These are phyloP conservation scores for Xylaria hypoxylon DNA, from an alignment of 2,329 filamentous ascomycete species.

Conservation along the genomic window DNA sequence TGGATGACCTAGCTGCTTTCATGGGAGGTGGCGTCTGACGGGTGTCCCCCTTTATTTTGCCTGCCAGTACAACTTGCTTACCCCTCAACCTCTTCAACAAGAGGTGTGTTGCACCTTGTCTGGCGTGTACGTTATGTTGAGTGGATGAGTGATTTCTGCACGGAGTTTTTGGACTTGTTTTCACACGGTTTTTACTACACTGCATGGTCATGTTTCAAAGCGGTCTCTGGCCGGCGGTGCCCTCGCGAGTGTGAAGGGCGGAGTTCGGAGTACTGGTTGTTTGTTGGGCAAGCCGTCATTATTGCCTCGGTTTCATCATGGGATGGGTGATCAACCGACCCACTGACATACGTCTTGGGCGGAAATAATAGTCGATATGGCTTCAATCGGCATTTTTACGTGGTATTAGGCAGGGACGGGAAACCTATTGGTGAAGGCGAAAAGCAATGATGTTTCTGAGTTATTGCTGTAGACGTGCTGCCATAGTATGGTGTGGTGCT, in stretches of 20 bases:
- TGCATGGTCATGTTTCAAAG: slow-evolving; percentile 19
- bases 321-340: slow-evolving; percentile 4
- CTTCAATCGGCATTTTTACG: slow-evolving; percentile 13
- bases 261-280: slow-evolving; percentile 26
- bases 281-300: neutral
- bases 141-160: slow-evolving; percentile 23
- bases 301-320: slow-evolving; percentile 10
- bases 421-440: slow-evolving; percentile 15
- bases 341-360: neutral
- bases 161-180: slow-evolving; percentile 30
- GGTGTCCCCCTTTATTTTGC: neutral
- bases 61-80: slow-evolving; percentile 7
- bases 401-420: slow-evolving; percentile 7
- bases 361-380: slow-evolving; percentile 18
- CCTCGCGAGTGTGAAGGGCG: slow-evolving; percentile 10
- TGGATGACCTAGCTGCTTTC: slow-evolving; percentile 71
- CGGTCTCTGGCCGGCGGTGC: neutral
- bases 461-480: slow-evolving; percentile 7
- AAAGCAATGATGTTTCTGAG: slow-evolving; percentile 10
- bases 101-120: neutral
- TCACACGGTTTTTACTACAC: slow-evolving; percentile 8
- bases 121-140: slow-evolving; percentile 32
- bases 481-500: slow-evolving; percentile 1
- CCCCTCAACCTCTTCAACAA: neutral
- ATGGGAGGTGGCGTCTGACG: slow-evolving; percentile 70